Conservation (phyloP, 2,329 filamentous ascomycete genomes). For the Curvularia sp. region DNA sequence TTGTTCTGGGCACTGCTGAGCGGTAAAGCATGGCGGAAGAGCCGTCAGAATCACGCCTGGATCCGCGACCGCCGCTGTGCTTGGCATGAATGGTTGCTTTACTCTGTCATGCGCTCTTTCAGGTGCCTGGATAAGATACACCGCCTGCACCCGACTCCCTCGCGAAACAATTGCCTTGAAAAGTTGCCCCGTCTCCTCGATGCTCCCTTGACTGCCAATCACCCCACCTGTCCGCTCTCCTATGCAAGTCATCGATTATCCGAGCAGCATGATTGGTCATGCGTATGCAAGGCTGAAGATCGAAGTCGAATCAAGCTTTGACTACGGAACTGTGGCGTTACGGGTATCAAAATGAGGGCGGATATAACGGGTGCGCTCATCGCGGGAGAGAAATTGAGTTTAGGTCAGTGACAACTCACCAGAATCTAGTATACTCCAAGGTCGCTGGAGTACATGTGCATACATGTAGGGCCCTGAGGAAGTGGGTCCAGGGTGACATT, state of each 20-base stretch:
- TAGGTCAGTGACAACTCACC: not conserved
- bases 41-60: not conserved
- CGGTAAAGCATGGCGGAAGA: not conserved
- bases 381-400: not conserved
- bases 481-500: not conserved
- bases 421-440: not conserved
- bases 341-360: not conserved
- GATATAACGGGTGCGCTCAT: not conserved
- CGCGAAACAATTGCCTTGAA: not conserved
- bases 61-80: not conserved
- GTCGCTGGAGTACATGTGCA: not conserved
- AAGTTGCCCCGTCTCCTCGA: not conserved
- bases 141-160: not conserved
- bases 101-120: not conserved
- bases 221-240: slow-evolving; percentile 1
- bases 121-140: not conserved
- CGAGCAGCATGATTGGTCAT: not conserved
- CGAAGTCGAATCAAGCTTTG: slow-evolving; percentile 12
- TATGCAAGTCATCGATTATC: not conserved
- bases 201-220: not conserved
- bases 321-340: not conserved
- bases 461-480: not conserved
- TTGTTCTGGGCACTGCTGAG: not conserved
- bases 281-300: not conserved
- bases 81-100: no score